Evolutionary conservation across 805 yeast genomes (phyloP), one percentile per base, ranked within the genome.

Genomic region (Cyberlindnera galapagoensis): DNA sequence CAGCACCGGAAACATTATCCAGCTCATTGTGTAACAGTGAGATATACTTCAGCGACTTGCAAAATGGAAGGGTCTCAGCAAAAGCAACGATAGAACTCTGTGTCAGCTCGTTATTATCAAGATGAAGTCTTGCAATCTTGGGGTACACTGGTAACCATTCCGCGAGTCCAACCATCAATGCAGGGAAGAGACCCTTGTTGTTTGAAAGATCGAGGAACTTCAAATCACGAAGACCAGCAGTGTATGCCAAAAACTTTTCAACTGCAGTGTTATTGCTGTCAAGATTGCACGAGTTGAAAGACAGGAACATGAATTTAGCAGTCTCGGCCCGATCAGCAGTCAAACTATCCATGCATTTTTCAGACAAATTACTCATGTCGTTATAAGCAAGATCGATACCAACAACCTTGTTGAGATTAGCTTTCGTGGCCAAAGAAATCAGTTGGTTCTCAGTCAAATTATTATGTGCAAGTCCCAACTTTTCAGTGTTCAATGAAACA

Each of bases 351-450:
- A 47, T 37, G 18, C 62, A 52, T 4, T 51, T 43, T 4, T 34
- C 34, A 7, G 62, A 23, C 36, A 59, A 60, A 3, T 60, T 65
- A 30, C 59, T 52, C 28, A 74, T 57, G 51, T 85, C 87, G 49
- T 88, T 88, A 48, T 80, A 88, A 4, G 94, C 95, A 8, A 88
- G 48, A 60, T 87, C 96, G 8, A 88, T 44, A 1, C 95, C 96
- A 28, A 75, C 52, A 5, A 77, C 68, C 18, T 49, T 60, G 28
- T 57, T 56, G 11, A 49, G 57, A 36, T 52, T 45, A 24, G 83
- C 43, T 83, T 88, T 81, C 20, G 68, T 56, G 2, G 77, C 74
- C n/a, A 84, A 42, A 9, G 71, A 53, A 32, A 63, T 59, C 34
- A 80, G 59, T 41, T 88, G 94, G 13, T 65, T 65, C 2, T 61